Base-by-base conservation (phyloP, 2,329 filamentous ascomycete genomes). In the Acrocalymma vagum region DNA sequence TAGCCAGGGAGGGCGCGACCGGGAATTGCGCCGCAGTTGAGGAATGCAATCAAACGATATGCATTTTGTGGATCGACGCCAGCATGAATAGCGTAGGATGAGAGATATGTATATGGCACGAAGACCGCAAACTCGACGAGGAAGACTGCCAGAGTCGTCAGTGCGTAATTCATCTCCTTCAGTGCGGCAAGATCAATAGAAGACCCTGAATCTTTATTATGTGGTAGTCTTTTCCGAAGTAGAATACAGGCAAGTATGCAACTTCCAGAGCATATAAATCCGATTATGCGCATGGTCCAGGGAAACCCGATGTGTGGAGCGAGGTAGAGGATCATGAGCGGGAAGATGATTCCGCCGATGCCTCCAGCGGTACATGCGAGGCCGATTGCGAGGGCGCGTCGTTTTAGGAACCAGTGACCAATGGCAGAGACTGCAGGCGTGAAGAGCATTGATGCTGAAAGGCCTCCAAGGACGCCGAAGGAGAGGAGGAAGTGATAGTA, bases 101-200 rank as follows among this genome's bases (percentile, higher is more conserved):
- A 70, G 35, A 78, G 58, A 55, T 74, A 83, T 39, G 75, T 78
- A 62, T 80, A 77, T 3, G 80, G 80, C 6, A 83, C 51, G 61
- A 87, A 81, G 56, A 87, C 84, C 67, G 77, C 78, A 62, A 83
- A 81, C 64, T 84, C 84, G 50, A 85, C 68, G 57, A 71, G 25
- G 38, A 71, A 67, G 4, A 55, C 53, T 13, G 43, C 55, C 8
- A 45, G 59, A 10, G 48, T 43, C 51, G 47, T 42, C 26, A 48
- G 42, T 40, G 68, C 27, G 50, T 55, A 30, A 37, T 43, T 44
- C 6, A 16, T 24, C 16, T 56, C 51, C 62, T 62, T 40, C 36
- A 58, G 38, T 3, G 58, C 62, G 30, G 64, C 55, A 40, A 73
- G 68, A 9, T 72, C 67, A 43, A 62, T 58, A 17, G 69, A 30